A percentile compares a stretch with the other conserved stretches of the same genome.
phyloP scores from a whole-genome alignment of 257 asterid genomes.

The Capsicum chinense region DNA sequence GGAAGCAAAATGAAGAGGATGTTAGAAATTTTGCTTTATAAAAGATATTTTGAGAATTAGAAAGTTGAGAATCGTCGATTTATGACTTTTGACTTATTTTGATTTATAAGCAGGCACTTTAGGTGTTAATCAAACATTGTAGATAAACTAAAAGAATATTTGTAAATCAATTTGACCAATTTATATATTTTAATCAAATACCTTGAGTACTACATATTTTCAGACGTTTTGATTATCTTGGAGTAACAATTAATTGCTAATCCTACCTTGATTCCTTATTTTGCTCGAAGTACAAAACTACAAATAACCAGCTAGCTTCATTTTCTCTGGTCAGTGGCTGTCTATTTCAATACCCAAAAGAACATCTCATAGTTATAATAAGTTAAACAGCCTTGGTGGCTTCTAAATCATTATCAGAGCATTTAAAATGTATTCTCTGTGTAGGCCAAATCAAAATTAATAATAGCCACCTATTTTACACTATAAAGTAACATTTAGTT shows the following conservation, averaged over 20 bases:
- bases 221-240: no score
- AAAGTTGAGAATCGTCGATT: no score
- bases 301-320: neutral
- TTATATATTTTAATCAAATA: neutral
- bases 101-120: neutral
- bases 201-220: neutral
- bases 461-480: neutral
- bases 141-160: no score
- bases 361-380: neutral
- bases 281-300: neutral
- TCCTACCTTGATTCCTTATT: neutral
- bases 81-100: no score
- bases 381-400: neutral
- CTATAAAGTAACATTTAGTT: neutral
- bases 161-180: neutral
- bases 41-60: neutral
- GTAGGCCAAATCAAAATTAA: neutral
- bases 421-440: neutral
- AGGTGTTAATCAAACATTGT: no score
- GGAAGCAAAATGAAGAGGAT: no score
- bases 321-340: conserved; percentile 10
- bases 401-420: neutral
- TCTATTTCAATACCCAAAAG: neutral
- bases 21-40: neutral
- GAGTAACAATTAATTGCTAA: neutral